Evolutionary conservation across 306 rosid species (phyloP), one percentile per base, ranked within the genome.

Genomic region (Lotus japonicus): DNA sequence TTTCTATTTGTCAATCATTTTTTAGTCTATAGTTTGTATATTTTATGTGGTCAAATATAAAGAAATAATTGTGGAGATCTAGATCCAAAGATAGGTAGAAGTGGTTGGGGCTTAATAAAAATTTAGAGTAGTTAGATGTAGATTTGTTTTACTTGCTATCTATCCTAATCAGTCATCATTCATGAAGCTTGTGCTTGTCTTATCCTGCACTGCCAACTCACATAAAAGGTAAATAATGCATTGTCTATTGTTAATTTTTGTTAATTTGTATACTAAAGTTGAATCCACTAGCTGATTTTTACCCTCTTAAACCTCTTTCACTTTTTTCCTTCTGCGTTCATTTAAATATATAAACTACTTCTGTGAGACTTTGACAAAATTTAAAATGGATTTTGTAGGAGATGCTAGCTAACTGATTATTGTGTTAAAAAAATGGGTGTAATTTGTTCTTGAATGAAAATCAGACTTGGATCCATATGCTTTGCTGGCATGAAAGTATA

Each of bases 51-150:
- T 13, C 8, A 52, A 16, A 68, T 35, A 39, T n/a, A 31, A 58
- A 33, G 19, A 39, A 62, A 19, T 12, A 62, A n/a, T 45, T 8
- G 56, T 59, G 59, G 14, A 52, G 74, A 75, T 58, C 69, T 7
- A 60, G 80, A 68, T 60, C 65, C 66, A 43, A 4, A 42, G 3
- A 38, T 18, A 26, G 69, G 52, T 21, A 53, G 70, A 59, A 79
- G 83, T 80, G 19, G 67, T 83, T 87, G 85, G 75, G 85, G 77
- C 46, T 60, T 59, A 53, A 73, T 44, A 57, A 76, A 73, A 41
- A 26, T 8, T 41, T 41, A 56, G 71, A 16, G 77, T 53, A 26
- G 79, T 58, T 87, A 78, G 79, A 82, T 64, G 48, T 14, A 35
- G 61, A 26, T 55, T 66, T 69, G 36, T 76, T 23, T 66, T 39